Percentiles rank a stretch among this genome's conserved stretches.
phyloP scores from a whole-genome alignment of 2,329 filamentous ascomycete genomes.

The Elsinoe australis region DNA sequence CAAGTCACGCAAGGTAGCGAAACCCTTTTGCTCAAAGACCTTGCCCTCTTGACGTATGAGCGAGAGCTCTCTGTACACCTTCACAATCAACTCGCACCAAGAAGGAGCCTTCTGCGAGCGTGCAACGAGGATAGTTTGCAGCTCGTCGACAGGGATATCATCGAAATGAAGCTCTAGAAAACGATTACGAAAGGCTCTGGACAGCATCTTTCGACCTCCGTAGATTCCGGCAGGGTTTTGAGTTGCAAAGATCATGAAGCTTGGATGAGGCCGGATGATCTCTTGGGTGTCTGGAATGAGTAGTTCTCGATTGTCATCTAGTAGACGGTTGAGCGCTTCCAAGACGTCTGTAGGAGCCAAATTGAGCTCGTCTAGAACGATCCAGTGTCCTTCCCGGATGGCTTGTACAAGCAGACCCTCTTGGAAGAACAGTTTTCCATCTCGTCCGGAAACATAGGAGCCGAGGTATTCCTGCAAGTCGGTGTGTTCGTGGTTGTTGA shows the following conservation, averaged over 20 bases:
- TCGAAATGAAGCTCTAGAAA: constrained; percentile 97
- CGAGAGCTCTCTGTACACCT: constrained; percentile 88
- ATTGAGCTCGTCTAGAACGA: constrained; percentile 95
- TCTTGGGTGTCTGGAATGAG: constrained; percentile 96
- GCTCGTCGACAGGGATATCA: constrained; percentile 90
- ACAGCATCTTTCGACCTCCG: constrained; percentile 86
- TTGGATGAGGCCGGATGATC: constrained; percentile 79
- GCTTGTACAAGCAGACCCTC: constrained; percentile 91
- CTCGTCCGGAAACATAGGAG: constrained; percentile 77
- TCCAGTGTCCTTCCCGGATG: constrained; percentile 89
- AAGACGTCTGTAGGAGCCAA: constrained; percentile 93
- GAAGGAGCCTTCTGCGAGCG: constrained; percentile 84
- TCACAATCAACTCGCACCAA: constrained; percentile 83
- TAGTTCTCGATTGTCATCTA: constrained; percentile 94
- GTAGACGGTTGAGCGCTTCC: constrained; percentile 85
- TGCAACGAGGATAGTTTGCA: constrained; percentile 84
- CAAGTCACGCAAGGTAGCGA: constrained; percentile 89
- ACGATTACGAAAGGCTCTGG: constrained; percentile 88
- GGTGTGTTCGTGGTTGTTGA: constrained; percentile 99
- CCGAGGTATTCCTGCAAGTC: constrained; percentile 97
- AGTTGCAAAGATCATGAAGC: constrained; percentile 97
- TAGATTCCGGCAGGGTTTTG: constrained; percentile 96
- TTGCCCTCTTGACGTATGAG: constrained; percentile 80
- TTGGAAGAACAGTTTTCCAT: constrained; percentile 82
- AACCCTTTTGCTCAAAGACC: constrained; percentile 94